A percentile compares a stretch with the other conserved stretches of the same genome.
phyloP scores from a whole-genome alignment of 108 stramenopile species.

The Schizochytrium sp. region DNA sequence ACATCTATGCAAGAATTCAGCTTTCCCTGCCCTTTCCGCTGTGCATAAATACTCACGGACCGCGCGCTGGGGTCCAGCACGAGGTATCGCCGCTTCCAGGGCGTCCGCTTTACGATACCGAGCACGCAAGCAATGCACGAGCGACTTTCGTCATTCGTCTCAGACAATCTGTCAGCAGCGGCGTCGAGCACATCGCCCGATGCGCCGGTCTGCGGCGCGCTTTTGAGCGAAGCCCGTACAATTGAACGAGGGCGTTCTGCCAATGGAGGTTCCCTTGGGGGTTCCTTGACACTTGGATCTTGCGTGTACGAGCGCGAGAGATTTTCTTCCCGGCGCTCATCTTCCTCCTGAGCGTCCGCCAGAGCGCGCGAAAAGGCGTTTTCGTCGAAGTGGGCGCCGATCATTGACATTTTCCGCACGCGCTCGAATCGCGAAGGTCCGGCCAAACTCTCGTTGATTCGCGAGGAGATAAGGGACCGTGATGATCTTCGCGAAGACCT shows the following conservation, averaged over 20 bases:
- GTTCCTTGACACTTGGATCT: not conserved
- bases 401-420: not conserved
- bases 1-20: not conserved
- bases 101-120: not conserved
- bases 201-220: not conserved
- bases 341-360: not conserved
- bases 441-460: too few relatives aligned
- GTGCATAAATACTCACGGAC: not conserved
- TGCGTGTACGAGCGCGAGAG: not conserved
- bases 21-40: not conserved
- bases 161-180: not conserved
- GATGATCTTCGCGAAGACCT: too few relatives aligned
- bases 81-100: constrained; percentile 3
- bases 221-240: too few relatives aligned
- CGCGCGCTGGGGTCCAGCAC: not conserved
- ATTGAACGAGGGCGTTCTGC: too few relatives aligned
- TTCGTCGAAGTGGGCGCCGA: not conserved
- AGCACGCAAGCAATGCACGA: not conserved
- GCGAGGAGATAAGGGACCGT: too few relatives aligned
- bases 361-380: not conserved
- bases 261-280: too few relatives aligned
- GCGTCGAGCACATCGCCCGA: not conserved
- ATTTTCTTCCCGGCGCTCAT: not conserved
- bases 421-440: not conserved
- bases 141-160: not conserved